Evolutionary conservation across 2,329 filamentous ascomycete species (phyloP).

Genomic region (Penicillium rolfsii): DNA sequence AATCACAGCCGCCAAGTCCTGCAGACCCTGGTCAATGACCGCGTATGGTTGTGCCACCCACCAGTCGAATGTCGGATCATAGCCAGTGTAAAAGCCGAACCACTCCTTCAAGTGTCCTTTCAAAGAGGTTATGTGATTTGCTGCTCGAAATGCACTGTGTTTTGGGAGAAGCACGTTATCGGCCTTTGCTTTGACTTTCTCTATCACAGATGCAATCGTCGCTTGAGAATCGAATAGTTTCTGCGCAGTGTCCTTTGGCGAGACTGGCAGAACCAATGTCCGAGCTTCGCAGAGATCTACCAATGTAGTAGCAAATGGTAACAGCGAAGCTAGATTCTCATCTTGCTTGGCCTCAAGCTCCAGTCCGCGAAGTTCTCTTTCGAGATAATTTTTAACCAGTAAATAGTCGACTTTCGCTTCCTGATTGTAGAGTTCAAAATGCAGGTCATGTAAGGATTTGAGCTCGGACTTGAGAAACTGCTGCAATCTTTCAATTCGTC

Average conservation of each 20-base stretch:
- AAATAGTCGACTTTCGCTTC: constrained; percentile 42
- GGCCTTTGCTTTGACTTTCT: constrained; percentile 38
- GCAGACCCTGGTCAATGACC: constrained; percentile 37
- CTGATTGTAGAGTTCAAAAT: constrained; percentile 38
- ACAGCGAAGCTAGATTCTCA: constrained; percentile 40
- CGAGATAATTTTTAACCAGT: constrained; percentile 54
- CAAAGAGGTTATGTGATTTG: constrained; percentile 49
- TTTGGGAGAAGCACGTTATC: constrained; percentile 33
- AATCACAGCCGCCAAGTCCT: constrained; percentile 44
- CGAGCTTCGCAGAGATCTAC: constrained; percentile 54
- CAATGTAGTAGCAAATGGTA: constrained; percentile 52
- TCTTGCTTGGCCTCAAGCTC: constrained; percentile 41
- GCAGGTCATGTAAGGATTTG: constrained; percentile 35
- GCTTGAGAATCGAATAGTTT: constrained; percentile 44
- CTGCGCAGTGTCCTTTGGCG: constrained; percentile 50
- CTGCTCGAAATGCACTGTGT: constrained; percentile 52
- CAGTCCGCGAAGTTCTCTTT: constrained; percentile 38
- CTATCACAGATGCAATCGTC: constrained; percentile 39
- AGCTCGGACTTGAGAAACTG: constrained; percentile 52
- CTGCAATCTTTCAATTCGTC: constrained; percentile 45
- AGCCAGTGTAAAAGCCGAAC: constrained; percentile 57
- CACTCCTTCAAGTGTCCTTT: constrained; percentile 51
- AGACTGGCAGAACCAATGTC: constrained; percentile 50
- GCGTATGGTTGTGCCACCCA: constrained; percentile 56
- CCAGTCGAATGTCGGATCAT: constrained; percentile 62